Base-by-base conservation (phyloP, 257 asterid genomes). In the Salvia miltiorrhiza region DNA sequence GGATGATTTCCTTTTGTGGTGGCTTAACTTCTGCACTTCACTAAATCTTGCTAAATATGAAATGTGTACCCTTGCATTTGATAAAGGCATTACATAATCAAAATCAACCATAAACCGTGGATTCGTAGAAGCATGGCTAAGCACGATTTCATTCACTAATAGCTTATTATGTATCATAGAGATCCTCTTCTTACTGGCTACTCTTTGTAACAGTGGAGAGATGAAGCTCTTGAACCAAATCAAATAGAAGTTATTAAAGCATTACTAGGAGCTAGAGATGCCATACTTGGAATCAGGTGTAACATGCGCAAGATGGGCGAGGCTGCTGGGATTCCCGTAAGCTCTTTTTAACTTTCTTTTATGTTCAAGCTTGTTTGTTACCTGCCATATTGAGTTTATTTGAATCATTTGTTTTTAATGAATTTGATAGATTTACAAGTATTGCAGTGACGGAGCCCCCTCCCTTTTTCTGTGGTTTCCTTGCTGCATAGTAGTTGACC, bases 251-350 rank as follows among this genome's bases (percentile, higher is more conserved):
- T 86, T 73, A 80, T 86, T 52, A 77, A 79, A 71, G 96, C 88
- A 79, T 83, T 91, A 54, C 71, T 91, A 76, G 99, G 97, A 76
- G 96, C 96, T 70, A 79, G 94, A 76, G 93, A 89, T 63, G 89
- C 95, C 57, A 91, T 91, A 97, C 91, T 94, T 45, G 77, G 17
- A 30, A 94, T 94, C 86, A 85, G 99, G 82, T 57, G 13, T 78
- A 87, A 83, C 80, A 89, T 89, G 99, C 86, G 89, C 73, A 82
- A 68, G 78, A 91, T 94, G 97, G 99, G 99, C 6, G 88, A 86
- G 82, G 96, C 97, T 64, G 96, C 97, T 3, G 93, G 97, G 73
- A 87, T 94, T 41, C 97, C 99, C 39, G 99, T 94, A 78, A 0
- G 93, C 70, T 75, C 48, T 80, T 62, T 65, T 37, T 37, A 9